These are phyloP conservation scores for Nyctanthes arbortristis DNA, from an alignment of 257 asterid genomes.

Conservation along the genomic window DNA sequence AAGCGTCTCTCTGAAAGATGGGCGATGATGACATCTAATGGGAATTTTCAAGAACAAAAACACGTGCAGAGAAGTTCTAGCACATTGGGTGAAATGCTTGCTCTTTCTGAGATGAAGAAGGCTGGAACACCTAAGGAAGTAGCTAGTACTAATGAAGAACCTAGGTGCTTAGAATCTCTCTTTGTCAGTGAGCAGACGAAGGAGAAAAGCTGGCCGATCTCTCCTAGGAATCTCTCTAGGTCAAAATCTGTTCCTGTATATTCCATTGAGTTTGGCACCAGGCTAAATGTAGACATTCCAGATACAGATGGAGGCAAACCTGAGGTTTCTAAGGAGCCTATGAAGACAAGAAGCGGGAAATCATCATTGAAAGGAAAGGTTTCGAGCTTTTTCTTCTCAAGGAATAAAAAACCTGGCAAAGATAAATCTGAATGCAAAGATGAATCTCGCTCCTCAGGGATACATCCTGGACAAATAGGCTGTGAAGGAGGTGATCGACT, in stretches of 20 bases:
- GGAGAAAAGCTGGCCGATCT: conserved; percentile 36
- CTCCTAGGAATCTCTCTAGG: conserved; percentile 65
- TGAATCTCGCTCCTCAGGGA: conserved; percentile 26
- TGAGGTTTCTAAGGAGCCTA: conserved; percentile 44
- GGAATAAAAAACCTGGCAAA: conserved; percentile 61
- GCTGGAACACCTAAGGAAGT: conserved; percentile 38
- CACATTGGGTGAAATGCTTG: conserved; percentile 98
- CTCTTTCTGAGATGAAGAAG: conserved; percentile 82
- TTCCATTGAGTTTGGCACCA: conserved; percentile 49
- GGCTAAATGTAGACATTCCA: conserved; percentile 35
- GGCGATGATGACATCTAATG: conserved; percentile 86
- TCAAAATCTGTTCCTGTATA: conserved; percentile 90
- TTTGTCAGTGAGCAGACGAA: conserved; percentile 31
- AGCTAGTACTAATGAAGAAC: conserved; percentile 38
- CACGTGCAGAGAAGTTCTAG: conserved; percentile 67
- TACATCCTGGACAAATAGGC: conserved; percentile 28
- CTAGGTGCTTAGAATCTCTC: conserved; percentile 32
- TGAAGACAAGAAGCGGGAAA: conserved; percentile 54
- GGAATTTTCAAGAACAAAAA: conserved; percentile 69
- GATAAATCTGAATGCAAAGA: conserved; percentile 45
- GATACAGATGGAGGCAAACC: conserved; percentile 38
- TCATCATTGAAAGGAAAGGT: conserved; percentile 78
- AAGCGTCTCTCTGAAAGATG: conserved; percentile 96
- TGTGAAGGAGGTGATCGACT: conserved; percentile 25
- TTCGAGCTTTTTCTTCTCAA: conserved; percentile 77